Base-by-base conservation (phyloP, 1,284 basidiomycete genomes). In the Anthracocystis panici-leucophaei region DNA sequence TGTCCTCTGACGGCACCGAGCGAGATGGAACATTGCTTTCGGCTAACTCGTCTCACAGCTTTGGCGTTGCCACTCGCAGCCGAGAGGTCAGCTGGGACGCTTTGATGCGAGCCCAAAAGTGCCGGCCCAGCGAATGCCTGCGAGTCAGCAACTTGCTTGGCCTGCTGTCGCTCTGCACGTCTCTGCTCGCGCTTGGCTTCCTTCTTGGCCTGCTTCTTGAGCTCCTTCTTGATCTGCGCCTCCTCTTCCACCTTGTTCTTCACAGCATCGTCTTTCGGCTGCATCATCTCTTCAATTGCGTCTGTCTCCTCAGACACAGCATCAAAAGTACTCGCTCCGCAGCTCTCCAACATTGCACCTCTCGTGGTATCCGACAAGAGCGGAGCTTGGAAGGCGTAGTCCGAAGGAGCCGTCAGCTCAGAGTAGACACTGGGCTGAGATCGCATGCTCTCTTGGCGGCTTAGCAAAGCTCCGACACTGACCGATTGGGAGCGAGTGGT, bases 321-420 rank as follows among this genome's bases (percentile, higher is more conserved):
- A 21, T 69, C 66, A 10, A 42, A 21, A 2, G 46, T 51, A 48
- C 50, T 62, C 6, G 49, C 41, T 9, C 51, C 71, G 50, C 65
- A 57, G 54, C 54, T 45, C 7, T 57, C 44, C 21, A 48, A 11
- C 48, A 41, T 27, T 1, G 51, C 31, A 12, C 10, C 27, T n/a
- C 42, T 45, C 9, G 45, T 40, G 11, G 53, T 56, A 3, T 60
- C 59, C 8, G 72, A 66, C 14, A 69, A 49, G 25, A 75, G 49
- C 33, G 72, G 67, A 14, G 72, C 63, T 25, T 53, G 67, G 48
- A 69, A 65, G 46, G 54, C 57, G 60, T 77, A 77, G 44, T 73
- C 75, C 1, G 70, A 73, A 2, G 61, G 52, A 10, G 70, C 75
- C 5, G 75, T 77, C 54, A 77, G 48, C 44, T 68, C 65, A 29